A percentile compares a stretch with the other conserved stretches of the same genome.
These are phyloP conservation scores for Amylostereum chailletii DNA, from an alignment of 1,284 basidiomycete genomes.

Conservation along the genomic window DNA sequence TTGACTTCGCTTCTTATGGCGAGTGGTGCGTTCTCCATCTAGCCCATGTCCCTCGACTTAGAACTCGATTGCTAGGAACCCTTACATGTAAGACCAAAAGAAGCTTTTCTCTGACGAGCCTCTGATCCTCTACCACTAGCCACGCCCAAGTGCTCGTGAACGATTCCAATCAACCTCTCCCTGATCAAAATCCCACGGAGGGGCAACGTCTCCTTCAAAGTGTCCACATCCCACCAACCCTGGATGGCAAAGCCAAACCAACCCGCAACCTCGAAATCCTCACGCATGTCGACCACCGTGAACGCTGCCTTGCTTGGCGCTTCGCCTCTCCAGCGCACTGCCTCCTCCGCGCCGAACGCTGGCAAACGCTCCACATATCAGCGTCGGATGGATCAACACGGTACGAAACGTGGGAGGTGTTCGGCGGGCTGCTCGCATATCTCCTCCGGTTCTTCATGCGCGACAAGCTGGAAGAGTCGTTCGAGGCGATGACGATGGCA, in stretches of 20 bases:
- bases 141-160: constrained; percentile 46
- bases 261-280: constrained; percentile 24
- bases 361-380: constrained; percentile 51
- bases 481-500: constrained; percentile 47
- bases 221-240: constrained; percentile 52
- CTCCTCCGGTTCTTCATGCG: constrained; percentile 39
- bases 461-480: constrained; percentile 34
- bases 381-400: constrained; percentile 40
- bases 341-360: constrained; percentile 46
- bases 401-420: constrained; percentile 61
- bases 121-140: constrained; percentile 22
- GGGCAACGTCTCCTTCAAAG: constrained; percentile 40
- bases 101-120: background rate
- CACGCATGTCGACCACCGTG: constrained; percentile 39
- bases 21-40: constrained; percentile 33
- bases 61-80: constrained; percentile 38
- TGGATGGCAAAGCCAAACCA: constrained; percentile 24
- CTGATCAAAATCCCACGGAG: constrained; percentile 38
- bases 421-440: constrained; percentile 48
- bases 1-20: constrained; percentile 40
- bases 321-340: constrained; percentile 33
- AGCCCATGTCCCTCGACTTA: background rate
- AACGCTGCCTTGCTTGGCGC: constrained; percentile 51
- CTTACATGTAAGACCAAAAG: constrained; percentile 44
- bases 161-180: constrained; percentile 28